Base-by-base conservation (phyloP, 139 green algal species). In the Chlorella vulgaris region DNA sequence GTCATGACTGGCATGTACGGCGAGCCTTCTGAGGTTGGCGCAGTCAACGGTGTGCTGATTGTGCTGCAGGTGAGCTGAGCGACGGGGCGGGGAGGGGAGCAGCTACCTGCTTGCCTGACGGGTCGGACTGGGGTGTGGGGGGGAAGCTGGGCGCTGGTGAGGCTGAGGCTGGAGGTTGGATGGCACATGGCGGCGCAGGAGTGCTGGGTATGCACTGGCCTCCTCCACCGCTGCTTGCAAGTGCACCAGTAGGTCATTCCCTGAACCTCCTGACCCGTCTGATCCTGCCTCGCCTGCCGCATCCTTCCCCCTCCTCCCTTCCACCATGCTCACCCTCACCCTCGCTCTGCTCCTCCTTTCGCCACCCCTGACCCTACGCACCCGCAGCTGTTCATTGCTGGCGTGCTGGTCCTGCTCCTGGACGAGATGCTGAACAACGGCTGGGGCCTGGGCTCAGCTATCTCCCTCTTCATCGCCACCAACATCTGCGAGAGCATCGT, bases 401-500 rank as follows among this genome's bases (percentile, higher is more conserved):
- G 96, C 71, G 96, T 99, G 86, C 97, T 99, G 77, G 95, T 99
- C 70, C 98, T 99, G 84, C 98, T 96, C 87, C 92, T 99, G 61
- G 97, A 99, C 84, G 96, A 99, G 85, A 92, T 99, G 83, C 90
- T 99, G 70, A 91, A 97, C 81, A 96, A 98, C 86, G 97, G 97
- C 67, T 99, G 98, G 85, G 97, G 97, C 69, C 88, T 99, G 33
- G 97, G 97, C 39, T 98, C 93, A 28, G 97, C 95, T 69, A 99
- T 99, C 82, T 99, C 95, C 28, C 94, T 99, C 50, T 99, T 99
- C 93, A 99, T 99, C 78, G 97, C 97, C 81, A 99, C 97, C 79
- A 99, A 99, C 92, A 99, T 99, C 85, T 99, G 97, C 89, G 97
- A 99, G 87, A 94, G 80, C 79, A 99, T 99, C 88, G 96, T 99